A percentile compares a stretch with the other conserved stretches of the same genome.
Evolutionary conservation across 2,329 filamentous ascomycete genomes (phyloP).

Genomic region (Fusarium subtropicale): DNA sequence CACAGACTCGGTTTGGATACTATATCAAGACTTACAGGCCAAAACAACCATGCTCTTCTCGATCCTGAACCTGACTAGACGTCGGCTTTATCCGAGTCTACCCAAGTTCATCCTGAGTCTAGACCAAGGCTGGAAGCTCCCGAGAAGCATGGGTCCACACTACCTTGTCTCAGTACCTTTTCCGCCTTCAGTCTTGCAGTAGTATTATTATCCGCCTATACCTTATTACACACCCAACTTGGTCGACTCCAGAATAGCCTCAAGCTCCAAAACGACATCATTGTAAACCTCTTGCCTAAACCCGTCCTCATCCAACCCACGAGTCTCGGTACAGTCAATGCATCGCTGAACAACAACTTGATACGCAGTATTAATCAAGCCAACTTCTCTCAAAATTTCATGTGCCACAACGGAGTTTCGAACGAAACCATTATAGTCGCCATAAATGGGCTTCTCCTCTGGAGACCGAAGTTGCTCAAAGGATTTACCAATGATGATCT

Average conservation of each 20-base stretch:
- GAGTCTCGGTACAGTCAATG: slow-evolving; percentile 17
- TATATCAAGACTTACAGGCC: background rate
- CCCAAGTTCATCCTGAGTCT: background rate
- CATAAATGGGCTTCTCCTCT: background rate
- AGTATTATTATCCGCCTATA: background rate
- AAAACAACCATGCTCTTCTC: rapidly evolving
- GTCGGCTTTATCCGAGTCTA: background rate
- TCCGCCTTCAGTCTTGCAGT: background rate
- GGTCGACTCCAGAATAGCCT: slow-evolving; percentile 14
- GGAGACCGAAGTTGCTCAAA: slow-evolving; percentile 9
- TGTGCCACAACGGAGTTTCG: slow-evolving; percentile 4
- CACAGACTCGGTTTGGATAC: background rate
- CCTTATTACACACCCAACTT: slow-evolving; percentile 7
- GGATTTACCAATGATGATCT: slow-evolving; percentile 19
- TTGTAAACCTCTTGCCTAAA: slow-evolving; percentile 22
- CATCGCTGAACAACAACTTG: slow-evolving; percentile 19
- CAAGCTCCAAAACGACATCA: slow-evolving; percentile 22
- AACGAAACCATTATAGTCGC: background rate
- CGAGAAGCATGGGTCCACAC: background rate
- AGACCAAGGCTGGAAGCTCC: background rate
- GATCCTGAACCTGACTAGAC: background rate
- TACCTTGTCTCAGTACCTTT: too few relatives aligned
- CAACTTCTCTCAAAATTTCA: slow-evolving; percentile 9
- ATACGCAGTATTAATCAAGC: slow-evolving; percentile 8
- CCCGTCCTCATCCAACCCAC: slow-evolving; percentile 16